These are phyloP conservation scores for Xylaria hypoxylon DNA, from an alignment of 2,329 filamentous ascomycete genomes.

Conservation along the genomic window DNA sequence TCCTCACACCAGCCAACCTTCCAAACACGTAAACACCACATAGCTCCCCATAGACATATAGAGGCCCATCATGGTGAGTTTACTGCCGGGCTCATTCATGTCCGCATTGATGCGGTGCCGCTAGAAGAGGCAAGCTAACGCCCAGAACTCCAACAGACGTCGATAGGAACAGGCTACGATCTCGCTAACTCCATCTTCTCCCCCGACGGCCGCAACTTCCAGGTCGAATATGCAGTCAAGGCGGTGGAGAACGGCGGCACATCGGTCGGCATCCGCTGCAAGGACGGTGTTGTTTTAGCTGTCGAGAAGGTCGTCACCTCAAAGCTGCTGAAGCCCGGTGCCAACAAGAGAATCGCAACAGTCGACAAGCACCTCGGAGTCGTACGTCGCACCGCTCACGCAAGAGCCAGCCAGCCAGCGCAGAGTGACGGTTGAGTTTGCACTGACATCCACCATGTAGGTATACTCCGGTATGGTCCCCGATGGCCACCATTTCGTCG, in stretches of 20 bases:
- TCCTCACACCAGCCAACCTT: background rate
- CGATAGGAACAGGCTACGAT: slow-evolving; percentile 99
- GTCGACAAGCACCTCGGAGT: slow-evolving; percentile 94
- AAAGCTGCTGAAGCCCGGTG: slow-evolving; percentile 92
- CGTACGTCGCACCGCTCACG: slow-evolving; percentile 65
- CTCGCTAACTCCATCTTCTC: slow-evolving; percentile 99
- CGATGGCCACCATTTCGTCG: slow-evolving; percentile 94
- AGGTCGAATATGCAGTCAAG: slow-evolving; percentile 98
- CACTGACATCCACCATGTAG: slow-evolving; percentile 59
- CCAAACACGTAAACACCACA: slow-evolving; percentile 3
- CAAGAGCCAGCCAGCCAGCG: background rate
- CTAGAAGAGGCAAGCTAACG: slow-evolving; percentile 31
- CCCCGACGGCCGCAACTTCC: slow-evolving; percentile 98
- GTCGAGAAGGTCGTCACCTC: slow-evolving; percentile 96
- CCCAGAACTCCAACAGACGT: slow-evolving; percentile 72
- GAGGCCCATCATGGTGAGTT: slow-evolving; percentile 36
- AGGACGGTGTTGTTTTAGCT: slow-evolving; percentile 94
- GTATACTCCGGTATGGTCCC: slow-evolving; percentile 94
- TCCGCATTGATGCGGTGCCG: background rate
- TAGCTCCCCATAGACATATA: slow-evolving; percentile 3
- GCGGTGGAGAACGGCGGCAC: slow-evolving; percentile 98
- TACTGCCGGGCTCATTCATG: background rate
- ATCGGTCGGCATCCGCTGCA: slow-evolving; percentile 94
- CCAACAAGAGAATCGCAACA: slow-evolving; percentile 97
- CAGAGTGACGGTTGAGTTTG: background rate